Percentiles rank a stretch among this genome's conserved stretches.
These are phyloP conservation scores for Rhodotorula toruloides DNA, from an alignment of 768 basidiomycete genomes.

Conservation along the genomic window DNA sequence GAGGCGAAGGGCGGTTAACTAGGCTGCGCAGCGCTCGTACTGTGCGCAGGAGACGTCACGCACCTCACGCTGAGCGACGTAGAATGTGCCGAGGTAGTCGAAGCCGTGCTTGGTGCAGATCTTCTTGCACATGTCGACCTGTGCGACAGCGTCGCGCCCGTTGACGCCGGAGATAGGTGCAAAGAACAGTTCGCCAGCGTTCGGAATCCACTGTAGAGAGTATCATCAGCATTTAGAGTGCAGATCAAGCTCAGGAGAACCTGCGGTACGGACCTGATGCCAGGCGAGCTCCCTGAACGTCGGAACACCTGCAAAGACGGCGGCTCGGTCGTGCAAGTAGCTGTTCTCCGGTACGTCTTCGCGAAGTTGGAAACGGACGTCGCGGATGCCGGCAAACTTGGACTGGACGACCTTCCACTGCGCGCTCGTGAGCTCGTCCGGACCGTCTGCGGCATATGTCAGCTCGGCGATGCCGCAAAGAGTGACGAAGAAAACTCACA, in stretches of 20 bases:
- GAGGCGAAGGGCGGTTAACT: too few relatives aligned
- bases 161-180: slow-evolving; percentile 17
- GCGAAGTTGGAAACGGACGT: slow-evolving; percentile 20
- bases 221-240: too few relatives aligned
- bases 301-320: slow-evolving; percentile 33
- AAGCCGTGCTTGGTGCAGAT: slow-evolving; percentile 20
- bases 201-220: slow-evolving; percentile 30
- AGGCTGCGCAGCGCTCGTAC: too few relatives aligned
- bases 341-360: background rate
- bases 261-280: too few relatives aligned
- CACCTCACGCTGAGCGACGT: slow-evolving; percentile 19
- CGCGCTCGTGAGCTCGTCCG: slow-evolving; percentile 1
- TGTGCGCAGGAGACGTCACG: too few relatives aligned
- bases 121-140: slow-evolving; percentile 25
- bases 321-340: slow-evolving; percentile 27
- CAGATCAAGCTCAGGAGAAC: too few relatives aligned
- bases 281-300: slow-evolving; percentile 35
- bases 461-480: background rate
- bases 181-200: slow-evolving; percentile 35
- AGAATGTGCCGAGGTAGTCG: slow-evolving; percentile 35
- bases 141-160: slow-evolving; percentile 9
- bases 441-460: background rate
- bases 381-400: slow-evolving; percentile 16
- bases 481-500: background rate
- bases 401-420: slow-evolving; percentile 22